Percentiles rank a stretch among this genome's conserved stretches.
phyloP scores from a whole-genome alignment of 108 stramenopile genomes.

The Hondaea fermentalgiana region DNA sequence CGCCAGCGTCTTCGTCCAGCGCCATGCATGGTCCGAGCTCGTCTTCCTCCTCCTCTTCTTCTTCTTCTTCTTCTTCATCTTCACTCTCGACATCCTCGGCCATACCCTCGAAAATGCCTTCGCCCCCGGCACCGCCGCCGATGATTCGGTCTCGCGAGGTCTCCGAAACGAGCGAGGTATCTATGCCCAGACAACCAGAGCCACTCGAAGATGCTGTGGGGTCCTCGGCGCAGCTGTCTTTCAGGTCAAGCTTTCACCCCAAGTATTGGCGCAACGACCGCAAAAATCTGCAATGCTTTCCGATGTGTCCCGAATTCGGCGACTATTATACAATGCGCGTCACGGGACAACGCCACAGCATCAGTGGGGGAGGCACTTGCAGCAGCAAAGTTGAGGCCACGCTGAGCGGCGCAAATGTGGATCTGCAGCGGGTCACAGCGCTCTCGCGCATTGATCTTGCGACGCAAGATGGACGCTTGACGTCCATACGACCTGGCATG shows the following conservation, averaged over 20 bases:
- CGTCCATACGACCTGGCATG: neutral
- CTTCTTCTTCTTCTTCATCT: too few relatives aligned
- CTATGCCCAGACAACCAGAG: neutral
- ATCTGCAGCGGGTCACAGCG: neutral
- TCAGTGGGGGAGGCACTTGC: neutral
- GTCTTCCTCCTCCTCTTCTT: too few relatives aligned
- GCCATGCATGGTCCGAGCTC: too few relatives aligned
- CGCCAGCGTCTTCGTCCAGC: too few relatives aligned
- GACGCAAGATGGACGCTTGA: neutral
- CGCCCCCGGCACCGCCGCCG: too few relatives aligned
- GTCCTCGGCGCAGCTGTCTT: neutral
- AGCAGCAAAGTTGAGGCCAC: neutral
- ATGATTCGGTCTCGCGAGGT: too few relatives aligned
- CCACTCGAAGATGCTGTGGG: neutral
- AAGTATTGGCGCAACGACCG: conserved; percentile 8
- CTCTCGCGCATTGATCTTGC: neutral
- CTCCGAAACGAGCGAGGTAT: too few relatives aligned
- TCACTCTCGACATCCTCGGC: too few relatives aligned
- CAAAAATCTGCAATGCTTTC: conserved; percentile 5
- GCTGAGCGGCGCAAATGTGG: neutral
- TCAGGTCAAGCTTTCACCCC: neutral
- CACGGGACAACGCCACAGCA: neutral
- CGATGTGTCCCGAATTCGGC: neutral
- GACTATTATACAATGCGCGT: neutral
- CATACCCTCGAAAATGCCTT: too few relatives aligned